A percentile compares a stretch with the other conserved stretches of the same genome.
These are phyloP conservation scores for Plenodomus biglobosus DNA, from an alignment of 2,329 filamentous ascomycete genomes.

Conservation along the genomic window DNA sequence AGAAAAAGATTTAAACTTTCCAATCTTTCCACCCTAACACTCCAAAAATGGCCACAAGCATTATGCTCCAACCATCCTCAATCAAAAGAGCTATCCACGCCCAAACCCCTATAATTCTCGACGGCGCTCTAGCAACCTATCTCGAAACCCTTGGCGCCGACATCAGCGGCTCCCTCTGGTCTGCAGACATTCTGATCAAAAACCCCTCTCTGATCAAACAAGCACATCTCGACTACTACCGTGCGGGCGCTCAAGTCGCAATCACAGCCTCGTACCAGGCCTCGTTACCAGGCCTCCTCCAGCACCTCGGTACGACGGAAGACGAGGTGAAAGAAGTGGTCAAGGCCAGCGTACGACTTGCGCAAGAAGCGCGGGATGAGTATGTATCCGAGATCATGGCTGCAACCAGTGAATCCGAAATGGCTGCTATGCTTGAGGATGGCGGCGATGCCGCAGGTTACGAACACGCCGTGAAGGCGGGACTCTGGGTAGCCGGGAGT, in stretches of 20 bases:
- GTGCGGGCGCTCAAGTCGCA: conserved; percentile 49
- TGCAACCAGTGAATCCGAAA: conserved; percentile 3
- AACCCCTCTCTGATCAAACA: conserved; percentile 46
- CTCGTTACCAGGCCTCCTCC: conserved; percentile 44
- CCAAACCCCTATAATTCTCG: conserved; percentile 44
- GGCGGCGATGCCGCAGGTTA: not conserved
- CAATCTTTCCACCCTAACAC: not conserved
- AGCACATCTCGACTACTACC: conserved; percentile 51
- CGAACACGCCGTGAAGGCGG: not conserved
- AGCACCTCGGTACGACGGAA: conserved; percentile 42
- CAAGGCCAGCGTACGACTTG: conserved; percentile 46
- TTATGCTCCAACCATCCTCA: not conserved
- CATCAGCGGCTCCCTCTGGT: conserved; percentile 50
- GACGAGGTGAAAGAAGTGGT: conserved; percentile 43
- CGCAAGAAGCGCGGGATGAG: conserved; percentile 43
- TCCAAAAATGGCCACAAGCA: not conserved
- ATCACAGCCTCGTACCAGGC: conserved; percentile 55
- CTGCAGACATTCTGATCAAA: conserved; percentile 46
- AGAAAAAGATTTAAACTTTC: not conserved
- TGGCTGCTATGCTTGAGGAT: not conserved
- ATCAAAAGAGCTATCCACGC: conserved; percentile 20
- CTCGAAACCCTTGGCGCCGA: conserved; percentile 49
- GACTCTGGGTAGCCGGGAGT: conserved; percentile 47
- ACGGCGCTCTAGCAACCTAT: conserved; percentile 53
- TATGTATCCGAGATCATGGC: conserved; percentile 17